Conservation (phyloP, 495 filamentous ascomycete species). For the Mycothermus thermophilus region DNA sequence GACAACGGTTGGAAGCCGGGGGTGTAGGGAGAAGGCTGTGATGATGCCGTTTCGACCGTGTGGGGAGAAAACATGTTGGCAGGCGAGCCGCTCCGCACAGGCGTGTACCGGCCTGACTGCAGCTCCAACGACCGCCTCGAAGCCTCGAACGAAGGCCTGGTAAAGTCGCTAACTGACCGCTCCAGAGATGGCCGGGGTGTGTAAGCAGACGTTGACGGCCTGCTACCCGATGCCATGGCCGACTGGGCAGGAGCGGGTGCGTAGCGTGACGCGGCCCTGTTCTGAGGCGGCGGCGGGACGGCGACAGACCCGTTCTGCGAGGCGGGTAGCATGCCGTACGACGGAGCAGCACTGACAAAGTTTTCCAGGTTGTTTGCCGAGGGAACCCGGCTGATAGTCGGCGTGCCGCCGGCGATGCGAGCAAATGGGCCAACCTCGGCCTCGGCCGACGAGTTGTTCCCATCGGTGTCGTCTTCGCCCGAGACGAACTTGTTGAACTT, state of each 20-base stretch:
- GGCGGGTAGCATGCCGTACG: constrained; percentile 18
- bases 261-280: constrained; percentile 45
- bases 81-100: constrained; percentile 13
- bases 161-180: constrained; percentile 29
- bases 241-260: constrained; percentile 35
- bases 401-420: constrained; percentile 61
- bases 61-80: constrained; percentile 20
- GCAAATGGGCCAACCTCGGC: constrained; percentile 68
- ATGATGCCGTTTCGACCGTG: constrained; percentile 3
- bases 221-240: constrained; percentile 10
- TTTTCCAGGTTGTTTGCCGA: constrained; percentile 68
- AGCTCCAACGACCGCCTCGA: constrained; percentile 31
- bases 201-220: constrained; percentile 26
- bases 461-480: constrained; percentile 62
- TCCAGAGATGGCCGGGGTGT: constrained; percentile 31
- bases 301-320: constrained; percentile 19
- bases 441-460: constrained; percentile 43
- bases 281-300: constrained; percentile 16
- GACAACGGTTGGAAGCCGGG: constrained; percentile 7
- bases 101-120: constrained; percentile 24
- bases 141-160: constrained; percentile 29
- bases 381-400: constrained; percentile 66
- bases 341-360: constrained; percentile 26
- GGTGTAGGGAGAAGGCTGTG: constrained; percentile 9
- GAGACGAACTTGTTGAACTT: constrained; percentile 91